Evolutionary conservation across 306 rosid species (phyloP).

Genomic region (Sicyos edulis): DNA sequence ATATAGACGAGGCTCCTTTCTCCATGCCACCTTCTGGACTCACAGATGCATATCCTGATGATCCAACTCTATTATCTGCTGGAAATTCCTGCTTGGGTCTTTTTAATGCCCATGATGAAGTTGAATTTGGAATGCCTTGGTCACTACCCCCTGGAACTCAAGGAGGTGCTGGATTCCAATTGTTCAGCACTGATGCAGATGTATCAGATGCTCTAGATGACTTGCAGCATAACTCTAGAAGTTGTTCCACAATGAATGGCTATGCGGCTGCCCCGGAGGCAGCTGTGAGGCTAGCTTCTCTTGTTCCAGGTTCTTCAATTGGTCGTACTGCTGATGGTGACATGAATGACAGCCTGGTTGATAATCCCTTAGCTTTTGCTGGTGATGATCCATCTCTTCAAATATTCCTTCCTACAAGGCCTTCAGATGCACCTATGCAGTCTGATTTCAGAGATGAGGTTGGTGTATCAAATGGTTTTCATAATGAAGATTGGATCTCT

Average conservation of each 20-base stretch:
- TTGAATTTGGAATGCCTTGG: constrained; percentile 66
- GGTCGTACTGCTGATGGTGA: constrained; percentile 61
- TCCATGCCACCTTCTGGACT: constrained; percentile 50
- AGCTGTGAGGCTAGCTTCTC: constrained; percentile 48
- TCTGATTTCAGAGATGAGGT: constrained; percentile 64
- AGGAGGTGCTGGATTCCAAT: constrained; percentile 65
- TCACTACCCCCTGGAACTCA: constrained; percentile 61
- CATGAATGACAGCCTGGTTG: constrained; percentile 73
- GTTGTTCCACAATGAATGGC: constrained; percentile 72
- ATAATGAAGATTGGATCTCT: constrained; percentile 83
- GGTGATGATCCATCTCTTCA: constrained; percentile 91
- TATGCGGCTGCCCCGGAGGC: constrained; percentile 55
- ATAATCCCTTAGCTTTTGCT: constrained; percentile 75
- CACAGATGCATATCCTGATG: constrained; percentile 53
- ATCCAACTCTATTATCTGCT: constrained; percentile 46
- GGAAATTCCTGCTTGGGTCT: constrained; percentile 60
- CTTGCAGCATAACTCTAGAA: constrained; percentile 57
- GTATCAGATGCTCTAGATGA: constrained; percentile 58
- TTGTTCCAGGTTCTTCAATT: constrained; percentile 45
- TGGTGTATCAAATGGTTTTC: constrained; percentile 74
- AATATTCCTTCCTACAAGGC: constrained; percentile 93
- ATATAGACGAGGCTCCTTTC: constrained; percentile 44
- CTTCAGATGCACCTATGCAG: constrained; percentile 57
- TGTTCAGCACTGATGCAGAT: constrained; percentile 69
- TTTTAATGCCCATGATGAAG: constrained; percentile 51